Evolutionary conservation across 78 protist species (phyloP).

Genomic region (Cavenderia fasciculata): DNA sequence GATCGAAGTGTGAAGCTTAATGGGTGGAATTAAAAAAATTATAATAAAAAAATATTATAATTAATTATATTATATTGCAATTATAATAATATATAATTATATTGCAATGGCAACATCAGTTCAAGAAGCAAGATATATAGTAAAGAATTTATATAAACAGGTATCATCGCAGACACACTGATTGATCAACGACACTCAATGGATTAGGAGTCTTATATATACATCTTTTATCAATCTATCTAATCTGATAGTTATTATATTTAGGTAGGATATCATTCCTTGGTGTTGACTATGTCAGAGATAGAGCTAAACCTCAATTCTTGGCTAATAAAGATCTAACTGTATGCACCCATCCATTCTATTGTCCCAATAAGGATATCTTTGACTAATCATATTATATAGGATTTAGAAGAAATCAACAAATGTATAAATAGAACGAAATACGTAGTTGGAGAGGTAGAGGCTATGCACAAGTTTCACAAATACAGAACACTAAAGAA

Average conservation of each 20-base stretch:
- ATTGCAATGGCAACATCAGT: conserved; percentile 1
- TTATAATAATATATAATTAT: too few species aligned
- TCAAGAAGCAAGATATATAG: conserved; percentile 30
- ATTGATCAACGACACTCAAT: too few species aligned
- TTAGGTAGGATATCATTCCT: conserved; percentile 60
- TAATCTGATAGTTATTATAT: neutral
- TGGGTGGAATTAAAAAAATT: too few species aligned
- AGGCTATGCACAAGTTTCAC: conserved; percentile 62
- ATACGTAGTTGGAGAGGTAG: conserved; percentile 52
- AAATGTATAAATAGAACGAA: conserved; percentile 67
- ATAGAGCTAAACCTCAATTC: conserved; percentile 71
- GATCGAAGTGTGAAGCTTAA: too few species aligned
- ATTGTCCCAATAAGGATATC: too few species aligned
- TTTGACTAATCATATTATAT: too few species aligned
- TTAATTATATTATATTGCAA: too few species aligned
- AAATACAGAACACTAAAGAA: conserved; percentile 58
- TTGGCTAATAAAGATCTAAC: conserved; percentile 49
- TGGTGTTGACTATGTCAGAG: conserved; percentile 69
- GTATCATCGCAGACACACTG: too few species aligned
- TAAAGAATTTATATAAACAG: conserved; percentile 54
- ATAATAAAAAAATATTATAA: too few species aligned
- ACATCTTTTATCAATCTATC: too few species aligned
- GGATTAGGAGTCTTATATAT: too few species aligned
- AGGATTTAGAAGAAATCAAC: conserved; percentile 46
- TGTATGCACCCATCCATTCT: too few species aligned